Base-by-base conservation (phyloP, 78 protist genomes). In the Guillardia theta region DNA sequence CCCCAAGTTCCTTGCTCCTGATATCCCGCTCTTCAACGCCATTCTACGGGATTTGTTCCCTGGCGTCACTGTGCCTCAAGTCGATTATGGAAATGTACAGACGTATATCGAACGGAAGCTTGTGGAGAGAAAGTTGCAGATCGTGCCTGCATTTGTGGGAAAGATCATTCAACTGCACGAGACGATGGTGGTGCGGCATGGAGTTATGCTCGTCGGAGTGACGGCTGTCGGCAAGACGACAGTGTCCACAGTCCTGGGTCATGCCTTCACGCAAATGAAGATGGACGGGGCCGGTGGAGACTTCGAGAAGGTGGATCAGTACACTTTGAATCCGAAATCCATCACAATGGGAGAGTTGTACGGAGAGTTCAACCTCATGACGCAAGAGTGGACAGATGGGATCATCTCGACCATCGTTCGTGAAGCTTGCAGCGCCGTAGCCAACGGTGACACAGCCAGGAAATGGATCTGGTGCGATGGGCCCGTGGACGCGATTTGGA, bases 401-500 rank as follows among this genome's bases (percentile, higher is more conserved):
- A 10, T 97, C 50, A 93, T 95, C 41, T 46, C 97, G 18, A 30
- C 88, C 21, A 92, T 97, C n/a, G 96, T 96, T 44, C 93, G 95
- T 10, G 83, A 70, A 24, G 83, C 83, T 12, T 70, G 83, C 83
- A 15, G 24, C 10, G 93, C 62, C 47, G 95, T 96, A 36, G 43
- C 78, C 24, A 21, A 83, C 10, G 36, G 33, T 39, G 93, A 88
- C 92, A 62, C 48, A 53, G 50, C 93, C 18, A 93, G 95, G 47
- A 96, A 92, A 36, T 77, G 92, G 92, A 88, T 97, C 54, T 27
- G 97, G 45, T 96, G 97, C 44, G 99, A 98, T 48, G 99, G 98
- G 0, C 97, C 98, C 0, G 99, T 98, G 47, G 99, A 98, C 90
- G 98, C 99, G 27, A 41, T 96, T 27, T 98, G 99, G 99, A 95